Percentiles rank a stretch among this genome's conserved stretches.
These are phyloP conservation scores for Panaeolus papilionaceus DNA, from an alignment of 768 basidiomycete species.

Conservation along the genomic window DNA sequence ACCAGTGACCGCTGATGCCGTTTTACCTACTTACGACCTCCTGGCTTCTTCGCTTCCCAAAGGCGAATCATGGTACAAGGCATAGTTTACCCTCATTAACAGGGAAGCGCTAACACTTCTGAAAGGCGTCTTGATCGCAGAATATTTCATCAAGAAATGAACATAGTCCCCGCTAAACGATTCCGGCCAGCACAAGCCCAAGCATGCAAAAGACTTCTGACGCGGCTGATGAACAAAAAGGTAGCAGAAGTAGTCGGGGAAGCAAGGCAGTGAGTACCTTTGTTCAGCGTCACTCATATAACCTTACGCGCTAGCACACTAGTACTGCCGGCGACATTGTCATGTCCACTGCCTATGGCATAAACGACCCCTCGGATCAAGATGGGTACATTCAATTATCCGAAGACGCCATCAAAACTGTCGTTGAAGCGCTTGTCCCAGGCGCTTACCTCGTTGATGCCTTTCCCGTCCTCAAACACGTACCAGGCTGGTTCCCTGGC, in stretches of 20 bases:
- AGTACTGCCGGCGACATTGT: slow-evolving; percentile 58
- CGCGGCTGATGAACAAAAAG: not conserved
- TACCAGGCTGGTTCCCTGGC: slow-evolving; percentile 26
- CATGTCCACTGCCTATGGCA: slow-evolving; percentile 60
- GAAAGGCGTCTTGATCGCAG: not conserved
- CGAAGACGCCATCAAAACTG: slow-evolving; percentile 57
- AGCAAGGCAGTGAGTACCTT: slow-evolving; percentile 50
- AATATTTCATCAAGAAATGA: slow-evolving; percentile 1
- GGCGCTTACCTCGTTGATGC: slow-evolving; percentile 61
- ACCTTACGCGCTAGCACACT: slow-evolving; percentile 5
- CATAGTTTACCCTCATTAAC: not conserved
- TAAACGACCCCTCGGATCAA: slow-evolving; percentile 45
- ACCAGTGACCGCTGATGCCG: not conserved
- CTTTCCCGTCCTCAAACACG: slow-evolving; percentile 41
- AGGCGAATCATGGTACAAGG: slow-evolving; percentile 3
- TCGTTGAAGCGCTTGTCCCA: slow-evolving; percentile 55
- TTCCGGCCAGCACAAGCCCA: not conserved
- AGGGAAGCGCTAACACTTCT: not conserved
- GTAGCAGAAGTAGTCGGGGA: not conserved
- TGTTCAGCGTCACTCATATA: not conserved
- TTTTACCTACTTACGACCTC: not conserved
- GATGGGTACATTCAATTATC: slow-evolving; percentile 56
- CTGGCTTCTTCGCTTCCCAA: not conserved
- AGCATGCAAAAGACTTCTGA: not conserved
- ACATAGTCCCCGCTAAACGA: not conserved